Evolutionary conservation across 2,329 filamentous ascomycete genomes (phyloP), one percentile per base, ranked within the genome.

Genomic region (Hymenoscyphus infarciens): DNA sequence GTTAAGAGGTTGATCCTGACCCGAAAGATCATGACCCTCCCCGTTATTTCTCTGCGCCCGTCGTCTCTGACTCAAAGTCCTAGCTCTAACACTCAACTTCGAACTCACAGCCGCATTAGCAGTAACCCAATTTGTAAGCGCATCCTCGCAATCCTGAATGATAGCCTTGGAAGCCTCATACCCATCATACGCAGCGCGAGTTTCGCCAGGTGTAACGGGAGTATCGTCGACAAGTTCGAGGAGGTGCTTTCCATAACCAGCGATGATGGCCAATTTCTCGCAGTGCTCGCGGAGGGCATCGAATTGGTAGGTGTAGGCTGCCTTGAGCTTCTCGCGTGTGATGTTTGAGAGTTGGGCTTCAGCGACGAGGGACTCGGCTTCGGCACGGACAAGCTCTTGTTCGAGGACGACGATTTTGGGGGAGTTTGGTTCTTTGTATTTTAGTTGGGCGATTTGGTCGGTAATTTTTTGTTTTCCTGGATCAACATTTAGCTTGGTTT

Each of bases 341-440:
- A 99, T 99, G 83, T 99, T 99, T 76, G 94, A 97, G 59, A 99
- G 85, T 80, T 99, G 95, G 7, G 95, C 95, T 78, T 99, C 95
- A 66, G 95, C 95, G 62, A 99, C 95, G 15, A 99, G 87, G n/a
- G 95, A 98, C 78, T 99, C 95, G 72, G 95, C 95, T 79, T 99
- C 95, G 70, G 95, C 95, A 72, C 95, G 93, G 71, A 99, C 95
- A 63, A 99, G 90, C 79, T 99, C 95, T 79, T 99, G 95, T 80
- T 99, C 95, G 61, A 99, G 88, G 49, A 99, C 93, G 63, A 97
- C 92, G 71, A 99, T 97, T 80, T 92, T 95, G 67, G 94, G 93
- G 39, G 93, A 97, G 81, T 96, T 97, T 70, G 95, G 95, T 78
- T 99, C 95, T 82, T 99, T 99, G 87, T 98, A 99, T 80, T 99